Conservation (phyloP, 768 basidiomycete genomes). For the Naganishia vishniacii region DNA sequence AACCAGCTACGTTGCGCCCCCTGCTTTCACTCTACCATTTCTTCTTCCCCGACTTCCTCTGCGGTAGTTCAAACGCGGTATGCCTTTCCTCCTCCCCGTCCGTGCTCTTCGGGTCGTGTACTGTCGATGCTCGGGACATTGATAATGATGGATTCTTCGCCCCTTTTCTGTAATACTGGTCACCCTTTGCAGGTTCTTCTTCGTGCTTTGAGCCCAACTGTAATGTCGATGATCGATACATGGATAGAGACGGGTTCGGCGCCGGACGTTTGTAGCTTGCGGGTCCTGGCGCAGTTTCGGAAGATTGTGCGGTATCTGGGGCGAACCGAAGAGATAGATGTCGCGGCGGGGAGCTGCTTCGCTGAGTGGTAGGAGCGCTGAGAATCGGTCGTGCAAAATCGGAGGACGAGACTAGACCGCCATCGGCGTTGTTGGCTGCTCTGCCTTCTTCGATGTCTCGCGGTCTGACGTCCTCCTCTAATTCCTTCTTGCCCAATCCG, state of each 20-base stretch:
- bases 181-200: constrained; percentile 19
- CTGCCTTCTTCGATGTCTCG: constrained; percentile 9
- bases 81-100: not conserved
- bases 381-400: constrained; percentile 5
- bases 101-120: constrained; percentile 1
- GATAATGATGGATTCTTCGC: not conserved
- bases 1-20: not conserved
- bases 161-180: constrained; percentile 18
- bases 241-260: constrained; percentile 12
- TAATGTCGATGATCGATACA: constrained; percentile 19
- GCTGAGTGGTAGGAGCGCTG: constrained; percentile 3
- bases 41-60: not conserved
- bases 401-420: not conserved
- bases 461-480: constrained; percentile 8
- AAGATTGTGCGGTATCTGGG: constrained; percentile 31
- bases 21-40: not conserved
- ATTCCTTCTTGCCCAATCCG: constrained; percentile 17
- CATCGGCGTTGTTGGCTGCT: not conserved
- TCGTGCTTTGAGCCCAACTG: not conserved
- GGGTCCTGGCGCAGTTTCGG: constrained; percentile 41
- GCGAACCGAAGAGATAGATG: constrained; percentile 41
- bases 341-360: constrained; percentile 21
- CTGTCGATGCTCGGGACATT: constrained; percentile 3
- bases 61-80: not conserved
- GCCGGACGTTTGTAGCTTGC: constrained; percentile 24